Conservation (phyloP, 371 early-diverging fungal genomes). For the Apophysomyces variabilis region DNA sequence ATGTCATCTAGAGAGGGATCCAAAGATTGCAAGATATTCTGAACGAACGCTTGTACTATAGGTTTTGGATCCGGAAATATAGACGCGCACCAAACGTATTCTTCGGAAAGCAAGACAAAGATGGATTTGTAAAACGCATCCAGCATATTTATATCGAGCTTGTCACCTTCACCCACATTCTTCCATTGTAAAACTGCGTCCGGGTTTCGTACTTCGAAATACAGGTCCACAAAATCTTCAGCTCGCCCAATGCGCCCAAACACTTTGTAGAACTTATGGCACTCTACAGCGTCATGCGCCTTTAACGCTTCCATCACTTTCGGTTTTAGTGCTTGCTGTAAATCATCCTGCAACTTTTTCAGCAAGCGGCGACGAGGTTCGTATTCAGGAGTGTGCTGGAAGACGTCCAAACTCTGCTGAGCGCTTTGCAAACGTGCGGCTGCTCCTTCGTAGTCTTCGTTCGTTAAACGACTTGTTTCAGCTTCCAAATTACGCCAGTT, state of each 20-base stretch:
- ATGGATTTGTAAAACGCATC: constrained; percentile 53
- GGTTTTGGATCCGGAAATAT: constrained; percentile 62
- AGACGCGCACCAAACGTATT: constrained; percentile 66
- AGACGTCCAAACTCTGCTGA: constrained; percentile 65
- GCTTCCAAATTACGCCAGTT: constrained; percentile 77
- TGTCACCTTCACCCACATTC: constrained; percentile 17
- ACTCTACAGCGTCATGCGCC: constrained; percentile 57
- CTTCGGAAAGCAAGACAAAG: constrained; percentile 56
- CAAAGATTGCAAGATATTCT: constrained; percentile 55
- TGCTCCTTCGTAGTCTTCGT: constrained; percentile 64
- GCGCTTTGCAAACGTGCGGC: constrained; percentile 67
- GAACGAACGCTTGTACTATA: constrained; percentile 58
- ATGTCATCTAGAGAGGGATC: constrained; percentile 58
- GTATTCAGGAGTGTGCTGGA: constrained; percentile 71
- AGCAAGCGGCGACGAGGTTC: constrained; percentile 61
- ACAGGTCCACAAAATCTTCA: constrained; percentile 62
- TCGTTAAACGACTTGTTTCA: constrained; percentile 67
- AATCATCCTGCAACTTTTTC: constrained; percentile 52
- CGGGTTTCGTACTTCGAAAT: constrained; percentile 53
- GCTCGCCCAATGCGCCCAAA: constrained; percentile 62
- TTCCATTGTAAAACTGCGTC: constrained; percentile 18
- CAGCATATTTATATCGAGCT: constrained; percentile 37
- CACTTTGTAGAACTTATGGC: constrained; percentile 55
- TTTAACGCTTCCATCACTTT: constrained; percentile 56
- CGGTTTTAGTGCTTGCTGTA: constrained; percentile 58